A percentile compares a stretch with the other conserved stretches of the same genome.
Evolutionary conservation across 208 protist genomes (phyloP).

Genomic region (Trypanosoma platydactyli): DNA sequence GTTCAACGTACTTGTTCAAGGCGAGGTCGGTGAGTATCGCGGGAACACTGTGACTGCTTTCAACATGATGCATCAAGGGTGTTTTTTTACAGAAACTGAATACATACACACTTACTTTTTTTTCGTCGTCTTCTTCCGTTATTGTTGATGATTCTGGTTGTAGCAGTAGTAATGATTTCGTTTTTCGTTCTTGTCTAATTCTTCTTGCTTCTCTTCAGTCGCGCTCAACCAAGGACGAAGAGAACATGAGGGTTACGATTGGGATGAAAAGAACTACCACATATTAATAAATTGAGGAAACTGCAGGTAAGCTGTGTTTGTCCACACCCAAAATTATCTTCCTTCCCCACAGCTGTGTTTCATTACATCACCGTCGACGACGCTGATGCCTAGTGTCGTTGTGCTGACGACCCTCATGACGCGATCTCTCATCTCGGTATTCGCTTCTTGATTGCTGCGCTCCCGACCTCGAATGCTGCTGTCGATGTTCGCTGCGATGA

Average conservation of each 20-base stretch:
- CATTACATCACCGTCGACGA: conserved; percentile 9
- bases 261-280: background rate
- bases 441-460: conserved; percentile 11
- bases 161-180: too few species aligned
- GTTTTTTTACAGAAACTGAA: too few species aligned
- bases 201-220: too few species aligned
- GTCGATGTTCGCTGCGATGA: background rate
- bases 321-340: background rate
- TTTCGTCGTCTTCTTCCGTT: too few species aligned
- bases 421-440: conserved; percentile 18
- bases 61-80: conserved; percentile 5
- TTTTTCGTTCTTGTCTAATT: too few species aligned
- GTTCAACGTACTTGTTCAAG: conserved; percentile 44
- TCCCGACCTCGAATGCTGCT: background rate
- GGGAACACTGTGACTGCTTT: conserved; percentile 31
- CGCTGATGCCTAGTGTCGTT: conserved; percentile 13
- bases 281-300: background rate
- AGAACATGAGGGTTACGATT: background rate
- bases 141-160: too few species aligned
- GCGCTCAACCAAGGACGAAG: background rate
- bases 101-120: too few species aligned
- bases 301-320: too few species aligned
- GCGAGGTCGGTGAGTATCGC: conserved; percentile 39
- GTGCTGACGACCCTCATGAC: conserved; percentile 8
- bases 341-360: background rate